phyloP scores from a whole-genome alignment of 306 rosid genomes.

The Myrica gale region DNA sequence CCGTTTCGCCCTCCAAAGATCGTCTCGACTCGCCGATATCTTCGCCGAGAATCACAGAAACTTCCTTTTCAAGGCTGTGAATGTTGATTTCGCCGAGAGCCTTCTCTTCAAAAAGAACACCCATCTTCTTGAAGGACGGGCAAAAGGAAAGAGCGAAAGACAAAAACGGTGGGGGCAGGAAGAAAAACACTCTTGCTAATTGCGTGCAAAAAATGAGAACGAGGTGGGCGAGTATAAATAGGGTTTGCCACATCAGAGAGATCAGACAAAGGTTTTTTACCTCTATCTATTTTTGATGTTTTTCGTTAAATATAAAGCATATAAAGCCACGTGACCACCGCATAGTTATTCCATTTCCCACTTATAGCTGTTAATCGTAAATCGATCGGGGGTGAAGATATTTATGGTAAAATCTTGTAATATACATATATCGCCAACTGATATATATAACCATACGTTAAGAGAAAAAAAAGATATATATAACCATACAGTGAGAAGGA shows the following conservation, averaged over 20 bases:
- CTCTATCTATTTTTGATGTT: too few relatives aligned
- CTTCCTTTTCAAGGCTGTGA: slow-evolving; percentile 50
- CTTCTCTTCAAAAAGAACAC: slow-evolving; percentile 10
- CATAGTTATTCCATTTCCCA: too few relatives aligned
- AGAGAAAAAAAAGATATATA: too few relatives aligned
- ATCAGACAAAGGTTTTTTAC: too few relatives aligned
- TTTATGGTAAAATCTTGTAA: too few relatives aligned
- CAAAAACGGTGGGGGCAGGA: background rate
- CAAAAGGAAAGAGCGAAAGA: background rate
- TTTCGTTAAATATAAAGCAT: too few relatives aligned
- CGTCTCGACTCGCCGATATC: background rate
- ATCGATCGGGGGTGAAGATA: too few relatives aligned
- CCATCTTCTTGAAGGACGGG: slow-evolving; percentile 5
- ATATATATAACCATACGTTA: too few relatives aligned
- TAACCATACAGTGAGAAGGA: too few relatives aligned
- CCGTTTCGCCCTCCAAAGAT: slow-evolving; percentile 20
- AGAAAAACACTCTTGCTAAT: background rate
- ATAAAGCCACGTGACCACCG: too few relatives aligned
- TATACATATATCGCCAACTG: too few relatives aligned
- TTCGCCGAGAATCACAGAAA: slow-evolving; percentile 36
- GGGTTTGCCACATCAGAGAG: background rate
- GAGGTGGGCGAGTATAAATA: background rate
- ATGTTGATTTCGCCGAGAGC: background rate
- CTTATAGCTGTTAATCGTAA: too few relatives aligned
- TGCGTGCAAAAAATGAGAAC: background rate